These are phyloP conservation scores for Diaporthe humulicola DNA, from an alignment of 2,329 filamentous ascomycete species.

Conservation along the genomic window DNA sequence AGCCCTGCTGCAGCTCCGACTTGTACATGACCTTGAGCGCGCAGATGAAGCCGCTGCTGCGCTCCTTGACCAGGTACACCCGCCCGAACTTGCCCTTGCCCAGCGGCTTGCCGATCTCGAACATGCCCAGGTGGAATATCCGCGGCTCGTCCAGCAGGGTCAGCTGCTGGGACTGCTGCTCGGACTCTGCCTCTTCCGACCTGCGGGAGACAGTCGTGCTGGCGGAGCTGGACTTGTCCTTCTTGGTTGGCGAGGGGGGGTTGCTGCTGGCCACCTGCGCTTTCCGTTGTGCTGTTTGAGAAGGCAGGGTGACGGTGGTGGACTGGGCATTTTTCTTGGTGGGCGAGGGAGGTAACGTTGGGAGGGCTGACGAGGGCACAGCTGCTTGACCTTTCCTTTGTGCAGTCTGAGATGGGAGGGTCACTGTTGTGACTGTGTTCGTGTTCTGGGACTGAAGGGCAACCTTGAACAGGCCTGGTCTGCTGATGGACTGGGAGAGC, in stretches of 20 bases:
- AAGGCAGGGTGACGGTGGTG: constrained; percentile 76
- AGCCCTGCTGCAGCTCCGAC: constrained; percentile 82
- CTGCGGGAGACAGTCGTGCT: constrained; percentile 46
- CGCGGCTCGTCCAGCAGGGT: constrained; percentile 60
- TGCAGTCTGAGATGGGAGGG: constrained; percentile 75
- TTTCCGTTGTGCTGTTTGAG: constrained; percentile 73
- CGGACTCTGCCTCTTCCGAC: constrained; percentile 64
- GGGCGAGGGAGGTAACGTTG: constrained; percentile 41
- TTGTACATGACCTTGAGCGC: constrained; percentile 91
- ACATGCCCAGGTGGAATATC: constrained; percentile 91
- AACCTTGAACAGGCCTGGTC: constrained; percentile 88
- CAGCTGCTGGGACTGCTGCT: constrained; percentile 69
- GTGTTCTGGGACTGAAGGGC: constrained; percentile 83
- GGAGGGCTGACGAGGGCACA: constrained; percentile 43
- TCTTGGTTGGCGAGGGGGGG: constrained; percentile 67
- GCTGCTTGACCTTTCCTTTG: constrained; percentile 59
- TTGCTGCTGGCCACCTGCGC: constrained; percentile 47
- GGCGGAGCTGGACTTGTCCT: constrained; percentile 57
- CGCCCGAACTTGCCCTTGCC: constrained; percentile 91
- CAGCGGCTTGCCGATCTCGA: constrained; percentile 88
- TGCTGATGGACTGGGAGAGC: constrained; percentile 67
- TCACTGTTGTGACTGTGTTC: constrained; percentile 73
- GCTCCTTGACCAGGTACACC: constrained; percentile 87
- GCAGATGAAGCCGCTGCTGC: constrained; percentile 84
- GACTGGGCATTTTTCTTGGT: constrained; percentile 36